Percentiles rank a stretch among this genome's conserved stretches.
Conservation (phyloP, 768 basidiomycete genomes). For the Erythrobasidium yunnanense region DNA sequence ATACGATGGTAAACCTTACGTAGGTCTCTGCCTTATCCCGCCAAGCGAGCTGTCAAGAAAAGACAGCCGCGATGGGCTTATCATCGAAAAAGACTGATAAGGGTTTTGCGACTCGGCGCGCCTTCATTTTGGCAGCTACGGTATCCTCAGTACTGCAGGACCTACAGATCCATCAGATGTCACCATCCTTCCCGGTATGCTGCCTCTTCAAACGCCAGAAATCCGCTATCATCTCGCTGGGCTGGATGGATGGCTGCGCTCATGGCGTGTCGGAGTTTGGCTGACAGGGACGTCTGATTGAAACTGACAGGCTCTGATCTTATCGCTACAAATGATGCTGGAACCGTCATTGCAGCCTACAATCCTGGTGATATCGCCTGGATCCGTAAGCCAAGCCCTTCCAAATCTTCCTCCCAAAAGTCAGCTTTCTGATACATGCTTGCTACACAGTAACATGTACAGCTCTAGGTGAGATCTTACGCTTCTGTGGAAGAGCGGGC, state of each 20-base stretch:
- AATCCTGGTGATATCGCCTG: slow-evolving; percentile 25
- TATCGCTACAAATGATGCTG: slow-evolving; percentile 14
- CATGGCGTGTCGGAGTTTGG: too few relatives aligned
- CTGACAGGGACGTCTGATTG: too few relatives aligned
- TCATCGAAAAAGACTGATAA: too few relatives aligned
- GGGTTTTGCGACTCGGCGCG: too few relatives aligned
- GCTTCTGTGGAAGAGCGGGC: neutral
- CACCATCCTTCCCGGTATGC: slow-evolving; percentile 15
- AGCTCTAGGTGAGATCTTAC: slow-evolving; percentile 4
- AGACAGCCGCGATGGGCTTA: too few relatives aligned
- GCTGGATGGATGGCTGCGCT: too few relatives aligned
- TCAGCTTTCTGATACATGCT: neutral
- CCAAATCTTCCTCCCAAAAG: neutral
- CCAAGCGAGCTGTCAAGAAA: too few relatives aligned
- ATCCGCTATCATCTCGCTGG: neutral
- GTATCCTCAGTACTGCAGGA: neutral
- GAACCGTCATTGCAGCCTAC: slow-evolving; percentile 14
- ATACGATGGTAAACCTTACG: slow-evolving; percentile 24
- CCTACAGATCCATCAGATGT: neutral
- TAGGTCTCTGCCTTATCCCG: too few relatives aligned
- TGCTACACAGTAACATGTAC: slow-evolving; percentile 15
- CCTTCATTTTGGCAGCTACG: slow-evolving; percentile 1
- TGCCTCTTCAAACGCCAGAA: neutral
- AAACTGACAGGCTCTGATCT: slow-evolving; percentile 19
- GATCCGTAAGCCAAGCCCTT: neutral